A percentile compares a stretch with the other conserved stretches of the same genome.
Evolutionary conservation across 306 rosid genomes (phyloP).

Genomic region (Betula pendula): DNA sequence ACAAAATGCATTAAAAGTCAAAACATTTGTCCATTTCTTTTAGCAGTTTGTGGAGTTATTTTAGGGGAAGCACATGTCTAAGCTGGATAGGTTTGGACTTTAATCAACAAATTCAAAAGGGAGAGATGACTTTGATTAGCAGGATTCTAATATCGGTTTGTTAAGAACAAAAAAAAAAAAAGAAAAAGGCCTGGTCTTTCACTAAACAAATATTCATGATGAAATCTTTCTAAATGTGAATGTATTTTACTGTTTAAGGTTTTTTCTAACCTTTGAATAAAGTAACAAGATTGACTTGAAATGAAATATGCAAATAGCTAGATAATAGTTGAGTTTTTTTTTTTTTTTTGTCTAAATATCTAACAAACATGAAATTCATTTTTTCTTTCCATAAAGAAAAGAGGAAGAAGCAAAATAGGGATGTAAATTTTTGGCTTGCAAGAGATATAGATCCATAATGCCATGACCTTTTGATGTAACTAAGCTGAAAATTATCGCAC

Average conservation of each 20-base stretch:
- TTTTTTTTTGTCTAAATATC: no score
- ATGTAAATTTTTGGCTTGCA: background rate
- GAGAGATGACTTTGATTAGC: no score
- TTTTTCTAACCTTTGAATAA: background rate
- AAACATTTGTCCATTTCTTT: slow-evolving; percentile 24
- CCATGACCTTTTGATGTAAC: background rate
- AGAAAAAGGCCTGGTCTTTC: no score
- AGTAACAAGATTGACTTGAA: background rate
- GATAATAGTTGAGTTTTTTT: background rate
- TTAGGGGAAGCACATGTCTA: slow-evolving; percentile 26
- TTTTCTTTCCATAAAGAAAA: no score
- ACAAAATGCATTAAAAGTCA: slow-evolving; percentile 43
- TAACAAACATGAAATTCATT: no score
- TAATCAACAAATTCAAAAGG: background rate
- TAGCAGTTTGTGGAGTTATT: slow-evolving; percentile 29
- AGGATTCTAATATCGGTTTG: no score
- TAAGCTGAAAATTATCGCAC: slow-evolving; percentile 13
- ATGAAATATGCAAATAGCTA: background rate
- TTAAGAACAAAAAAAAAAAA: no score
- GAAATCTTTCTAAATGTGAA: background rate
- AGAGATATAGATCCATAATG: background rate
- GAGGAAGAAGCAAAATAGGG: background rate
- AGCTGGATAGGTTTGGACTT: background rate
- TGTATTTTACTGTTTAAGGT: background rate
- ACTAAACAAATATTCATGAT: no score